Conservation (phyloP, 169 alveolate genomes). For the Neospora caninum region DNA sequence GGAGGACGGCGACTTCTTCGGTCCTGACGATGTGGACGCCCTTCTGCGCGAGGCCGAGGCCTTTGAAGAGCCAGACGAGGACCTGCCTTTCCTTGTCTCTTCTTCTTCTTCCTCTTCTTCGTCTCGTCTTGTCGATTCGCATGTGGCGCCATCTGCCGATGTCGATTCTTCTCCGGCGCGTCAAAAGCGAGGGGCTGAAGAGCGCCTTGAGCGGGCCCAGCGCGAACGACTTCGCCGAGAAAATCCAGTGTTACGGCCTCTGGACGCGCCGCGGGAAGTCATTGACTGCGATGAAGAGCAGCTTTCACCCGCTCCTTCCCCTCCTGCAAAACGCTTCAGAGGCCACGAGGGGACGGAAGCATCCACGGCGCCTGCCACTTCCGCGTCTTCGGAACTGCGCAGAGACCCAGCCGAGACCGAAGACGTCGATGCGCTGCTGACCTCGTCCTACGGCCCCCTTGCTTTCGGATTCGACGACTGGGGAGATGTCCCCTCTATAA, state of each 20-base stretch:
- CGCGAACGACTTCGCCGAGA: too few relatives aligned
- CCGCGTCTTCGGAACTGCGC: too few relatives aligned
- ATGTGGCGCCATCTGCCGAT: neutral
- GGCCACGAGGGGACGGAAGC: too few relatives aligned
- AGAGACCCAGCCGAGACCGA: too few relatives aligned
- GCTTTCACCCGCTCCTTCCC: too few relatives aligned
- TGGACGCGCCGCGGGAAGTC: too few relatives aligned
- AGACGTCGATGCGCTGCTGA: neutral
- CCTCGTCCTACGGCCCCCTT: neutral
- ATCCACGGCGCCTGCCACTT: too few relatives aligned
- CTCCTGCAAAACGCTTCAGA: too few relatives aligned
- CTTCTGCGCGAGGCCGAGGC: neutral
- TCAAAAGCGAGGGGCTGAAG: too few relatives aligned
- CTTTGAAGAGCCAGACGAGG: neutral
- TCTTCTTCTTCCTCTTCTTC: neutral
- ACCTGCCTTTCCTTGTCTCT: neutral
- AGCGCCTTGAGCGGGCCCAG: too few relatives aligned
- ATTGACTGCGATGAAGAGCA: too few relatives aligned
- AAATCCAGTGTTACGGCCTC: too few relatives aligned
- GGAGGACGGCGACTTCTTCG: neutral
- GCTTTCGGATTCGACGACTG: conserved; percentile 27
- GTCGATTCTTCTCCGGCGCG: neutral
- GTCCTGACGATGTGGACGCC: neutral
- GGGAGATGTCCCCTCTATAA: neutral
- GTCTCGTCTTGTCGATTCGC: neutral